Evolutionary conservation across 441 rosid genomes (phyloP).

Genomic region (Gossypium schwendimanii): DNA sequence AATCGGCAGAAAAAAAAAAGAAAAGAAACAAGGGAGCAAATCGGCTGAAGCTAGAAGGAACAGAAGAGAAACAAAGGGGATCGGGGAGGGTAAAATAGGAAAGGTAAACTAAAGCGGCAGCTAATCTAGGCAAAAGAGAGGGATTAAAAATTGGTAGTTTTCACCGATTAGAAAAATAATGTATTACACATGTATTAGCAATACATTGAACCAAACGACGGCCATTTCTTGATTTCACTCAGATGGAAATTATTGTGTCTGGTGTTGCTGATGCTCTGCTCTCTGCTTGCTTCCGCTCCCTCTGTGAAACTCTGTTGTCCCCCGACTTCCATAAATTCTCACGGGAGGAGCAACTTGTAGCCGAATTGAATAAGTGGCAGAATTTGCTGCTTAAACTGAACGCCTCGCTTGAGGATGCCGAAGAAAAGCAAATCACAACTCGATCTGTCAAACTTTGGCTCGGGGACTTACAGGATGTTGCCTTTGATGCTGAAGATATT

Average conservation of each 20-base stretch:
- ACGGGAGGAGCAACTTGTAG: neutral
- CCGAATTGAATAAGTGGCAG: neutral
- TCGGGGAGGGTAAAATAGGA: no score
- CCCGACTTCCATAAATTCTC: neutral
- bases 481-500: constrained; percentile 17
- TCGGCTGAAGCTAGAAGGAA: no score
- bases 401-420: constrained; percentile 13
- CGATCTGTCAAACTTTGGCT: constrained; percentile 3
- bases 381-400: neutral
- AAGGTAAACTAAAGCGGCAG: no score
- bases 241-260: neutral
- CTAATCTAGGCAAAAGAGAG: no score
- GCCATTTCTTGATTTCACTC: no score
- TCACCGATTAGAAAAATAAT: no score
- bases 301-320: constrained; percentile 1
- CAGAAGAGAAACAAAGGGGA: no score
- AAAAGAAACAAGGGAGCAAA: no score
- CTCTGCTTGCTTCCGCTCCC: constrained; percentile 2
- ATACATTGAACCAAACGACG: no score
- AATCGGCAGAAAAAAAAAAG: no score
- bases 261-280: neutral
- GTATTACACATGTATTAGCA: no score
- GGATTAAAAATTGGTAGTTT: no score
- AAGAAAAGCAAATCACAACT: constrained; percentile 6
- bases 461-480: constrained; percentile 6